Evolutionary conservation across 1,139 yeast genomes (phyloP).

Genomic region (Arxiozyma slooffiae): DNA sequence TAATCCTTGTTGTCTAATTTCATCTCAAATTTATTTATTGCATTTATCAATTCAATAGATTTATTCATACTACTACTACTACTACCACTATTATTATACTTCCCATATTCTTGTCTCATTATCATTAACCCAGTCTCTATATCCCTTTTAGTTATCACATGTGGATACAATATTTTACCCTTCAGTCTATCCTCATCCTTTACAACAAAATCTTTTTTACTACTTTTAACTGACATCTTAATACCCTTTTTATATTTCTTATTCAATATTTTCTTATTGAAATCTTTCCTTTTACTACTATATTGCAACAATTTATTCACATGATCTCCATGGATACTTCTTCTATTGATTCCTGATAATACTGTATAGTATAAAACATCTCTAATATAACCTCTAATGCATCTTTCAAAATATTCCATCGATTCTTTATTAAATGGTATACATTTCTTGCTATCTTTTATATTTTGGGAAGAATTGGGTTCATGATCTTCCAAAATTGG

Average conservation of each 20-base stretch:
- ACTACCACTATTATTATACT: too few relatives aligned
- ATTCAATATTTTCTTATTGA: background rate
- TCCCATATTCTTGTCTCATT: constrained; percentile 17
- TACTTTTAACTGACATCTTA: background rate
- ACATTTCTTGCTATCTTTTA: too few relatives aligned
- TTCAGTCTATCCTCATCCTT: background rate
- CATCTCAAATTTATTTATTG: constrained; percentile 21
- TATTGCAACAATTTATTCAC: background rate
- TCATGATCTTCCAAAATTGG: background rate
- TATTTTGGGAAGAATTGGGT: too few relatives aligned
- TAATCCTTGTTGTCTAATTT: constrained; percentile 5
- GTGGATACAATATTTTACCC: constrained; percentile 11
- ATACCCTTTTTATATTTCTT: background rate
- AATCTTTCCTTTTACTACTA: background rate
- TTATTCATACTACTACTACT: too few relatives aligned
- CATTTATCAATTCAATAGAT: constrained; percentile 17
- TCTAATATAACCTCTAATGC: constrained; percentile 14
- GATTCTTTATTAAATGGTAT: background rate
- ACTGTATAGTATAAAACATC: constrained; percentile 17
- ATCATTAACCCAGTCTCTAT: constrained; percentile 16
- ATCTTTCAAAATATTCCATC: constrained; percentile 2
- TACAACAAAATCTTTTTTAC: background rate
- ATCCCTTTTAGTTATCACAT: constrained; percentile 15
- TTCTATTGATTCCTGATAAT: constrained; percentile 15
- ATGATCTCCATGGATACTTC: constrained; percentile 7